Evolutionary conservation across 805 yeast genomes (phyloP).

Genomic region (Candida tammaniensis): DNA sequence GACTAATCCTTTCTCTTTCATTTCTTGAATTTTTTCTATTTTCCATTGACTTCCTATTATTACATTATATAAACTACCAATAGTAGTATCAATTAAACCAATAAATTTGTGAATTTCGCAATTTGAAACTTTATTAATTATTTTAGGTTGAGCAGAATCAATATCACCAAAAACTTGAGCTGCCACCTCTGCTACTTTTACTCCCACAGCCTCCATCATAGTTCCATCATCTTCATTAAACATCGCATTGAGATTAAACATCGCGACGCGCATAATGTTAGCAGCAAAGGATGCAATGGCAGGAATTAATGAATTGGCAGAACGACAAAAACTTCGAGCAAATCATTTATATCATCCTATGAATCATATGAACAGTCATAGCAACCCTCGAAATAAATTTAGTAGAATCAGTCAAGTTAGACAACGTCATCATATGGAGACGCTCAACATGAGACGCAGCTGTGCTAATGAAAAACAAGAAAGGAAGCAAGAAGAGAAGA

Average conservation of each 20-base stretch:
- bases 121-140: not conserved
- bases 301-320: constrained; percentile 4
- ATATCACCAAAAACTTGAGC: not conserved
- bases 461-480: constrained; percentile 17
- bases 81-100: constrained; percentile 23
- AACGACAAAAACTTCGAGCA: constrained; percentile 7
- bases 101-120: constrained; percentile 6
- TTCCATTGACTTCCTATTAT: constrained; percentile 42
- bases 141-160: not conserved
- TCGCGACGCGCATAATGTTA: constrained; percentile 2
- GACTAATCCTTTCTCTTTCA: constrained; percentile 46
- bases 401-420: constrained; percentile 20
- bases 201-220: constrained; percentile 14
- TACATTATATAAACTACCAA: constrained; percentile 24
- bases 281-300: constrained; percentile 1
- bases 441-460: constrained; percentile 16
- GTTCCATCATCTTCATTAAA: constrained; percentile 17
- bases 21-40: constrained; percentile 40
- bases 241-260: not conserved
- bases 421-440: constrained; percentile 22
- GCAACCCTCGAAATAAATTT: constrained; percentile 21
- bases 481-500: constrained; percentile 8
- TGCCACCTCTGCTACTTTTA: constrained; percentile 9
- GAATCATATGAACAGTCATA: constrained; percentile 5
- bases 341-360: constrained; percentile 11